Percentiles rank a stretch among this genome's conserved stretches.
These are phyloP conservation scores for Silene noctiflora DNA, from an alignment of 179 eudicot species.

Conservation along the genomic window DNA sequence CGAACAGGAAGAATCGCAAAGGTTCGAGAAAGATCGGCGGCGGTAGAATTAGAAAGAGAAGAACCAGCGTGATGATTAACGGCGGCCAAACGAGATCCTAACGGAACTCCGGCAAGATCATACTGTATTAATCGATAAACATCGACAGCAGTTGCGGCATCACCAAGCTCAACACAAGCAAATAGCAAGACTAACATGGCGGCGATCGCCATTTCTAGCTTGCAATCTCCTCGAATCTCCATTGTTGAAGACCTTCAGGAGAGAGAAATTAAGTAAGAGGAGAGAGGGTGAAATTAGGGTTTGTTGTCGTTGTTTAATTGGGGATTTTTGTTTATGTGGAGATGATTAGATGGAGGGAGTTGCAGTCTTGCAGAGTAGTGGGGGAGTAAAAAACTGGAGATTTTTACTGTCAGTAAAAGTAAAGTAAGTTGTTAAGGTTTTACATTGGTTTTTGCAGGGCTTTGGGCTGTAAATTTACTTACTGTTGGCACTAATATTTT, in stretches of 20 bases:
- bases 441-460: neutral
- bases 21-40: slow-evolving; percentile 75
- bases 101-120: slow-evolving; percentile 88
- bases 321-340: slow-evolving; percentile 17
- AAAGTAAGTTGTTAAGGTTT: neutral
- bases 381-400: neutral
- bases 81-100: slow-evolving; percentile 77
- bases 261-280: neutral
- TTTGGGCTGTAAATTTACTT: neutral
- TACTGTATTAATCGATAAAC: slow-evolving; percentile 98
- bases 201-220: slow-evolving; percentile 37
- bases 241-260: slow-evolving; percentile 21
- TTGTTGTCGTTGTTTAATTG: neutral
- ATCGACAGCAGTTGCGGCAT: slow-evolving; percentile 92
- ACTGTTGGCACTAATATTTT: too few relatives aligned
- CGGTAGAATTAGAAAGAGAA: slow-evolving; percentile 42
- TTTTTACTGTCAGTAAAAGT: neutral
- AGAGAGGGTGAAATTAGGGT: slow-evolving; percentile 6
- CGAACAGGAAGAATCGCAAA: slow-evolving; percentile 73
- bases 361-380: slow-evolving; percentile 21
- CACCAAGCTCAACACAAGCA: slow-evolving; percentile 81
- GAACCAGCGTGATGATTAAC: slow-evolving; percentile 91
- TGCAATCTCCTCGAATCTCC: slow-evolving; percentile 41
- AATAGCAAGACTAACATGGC: slow-evolving; percentile 51
- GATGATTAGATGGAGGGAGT: neutral